Conservation (phyloP, 371 early-diverging fungal species). For the Umbelopsis sp. region DNA sequence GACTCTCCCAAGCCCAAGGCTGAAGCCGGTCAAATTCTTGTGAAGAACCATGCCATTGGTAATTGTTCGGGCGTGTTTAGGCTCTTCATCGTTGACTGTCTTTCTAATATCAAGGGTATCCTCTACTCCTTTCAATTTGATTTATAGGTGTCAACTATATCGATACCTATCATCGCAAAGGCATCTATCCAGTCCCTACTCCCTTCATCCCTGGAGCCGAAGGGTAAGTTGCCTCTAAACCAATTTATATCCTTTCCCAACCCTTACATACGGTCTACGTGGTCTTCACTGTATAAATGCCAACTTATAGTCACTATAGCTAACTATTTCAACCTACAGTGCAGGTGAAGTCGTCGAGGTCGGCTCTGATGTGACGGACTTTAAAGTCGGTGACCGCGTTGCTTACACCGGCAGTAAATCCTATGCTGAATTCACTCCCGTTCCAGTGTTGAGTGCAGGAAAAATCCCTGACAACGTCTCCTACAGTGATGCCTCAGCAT, state of each 20-base stretch:
- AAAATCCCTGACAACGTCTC: constrained; percentile 62
- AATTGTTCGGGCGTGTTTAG: not conserved
- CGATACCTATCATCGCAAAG: constrained; percentile 92
- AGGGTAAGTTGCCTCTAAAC: constrained; percentile 38
- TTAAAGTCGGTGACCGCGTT: constrained; percentile 84
- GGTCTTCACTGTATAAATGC: not conserved
- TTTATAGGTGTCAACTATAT: constrained; percentile 83
- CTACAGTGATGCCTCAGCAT: constrained; percentile 70
- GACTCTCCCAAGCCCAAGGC: constrained; percentile 56
- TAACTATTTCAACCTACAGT: constrained; percentile 24
- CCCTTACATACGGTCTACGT: no score
- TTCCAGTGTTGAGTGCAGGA: constrained; percentile 41
- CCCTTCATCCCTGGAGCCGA: constrained; percentile 85
- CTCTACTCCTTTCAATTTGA: not conserved
- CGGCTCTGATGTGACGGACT: constrained; percentile 66
- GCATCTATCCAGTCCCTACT: constrained; percentile 74
- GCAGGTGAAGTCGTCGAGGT: constrained; percentile 83
- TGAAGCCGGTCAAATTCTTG: constrained; percentile 61
- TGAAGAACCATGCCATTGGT: constrained; percentile 79
- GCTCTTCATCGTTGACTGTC: not conserved
- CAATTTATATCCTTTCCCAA: not conserved
- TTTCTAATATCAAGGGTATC: not conserved
- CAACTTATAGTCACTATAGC: not conserved
- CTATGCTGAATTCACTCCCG: constrained; percentile 84
- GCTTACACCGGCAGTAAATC: constrained; percentile 68